phyloP scores from a whole-genome alignment of 495 filamentous ascomycete genomes.

The Ramalina peruviana region DNA sequence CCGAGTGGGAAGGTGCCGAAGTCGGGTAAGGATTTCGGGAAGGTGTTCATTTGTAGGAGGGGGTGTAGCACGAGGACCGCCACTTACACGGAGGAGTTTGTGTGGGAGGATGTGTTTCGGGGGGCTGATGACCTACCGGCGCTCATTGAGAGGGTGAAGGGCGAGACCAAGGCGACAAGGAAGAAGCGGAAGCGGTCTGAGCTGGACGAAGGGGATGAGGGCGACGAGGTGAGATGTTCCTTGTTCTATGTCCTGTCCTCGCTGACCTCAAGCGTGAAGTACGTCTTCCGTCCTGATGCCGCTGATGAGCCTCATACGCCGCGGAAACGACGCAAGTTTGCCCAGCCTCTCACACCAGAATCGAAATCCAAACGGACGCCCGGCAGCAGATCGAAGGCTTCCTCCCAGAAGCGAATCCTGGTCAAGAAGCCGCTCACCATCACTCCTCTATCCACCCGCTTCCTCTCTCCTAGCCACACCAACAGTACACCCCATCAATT shows the following conservation, averaged over 20 bases:
- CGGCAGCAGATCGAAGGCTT: constrained; percentile 43
- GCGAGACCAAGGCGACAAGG: constrained; percentile 56
- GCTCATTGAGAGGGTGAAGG: constrained; percentile 50
- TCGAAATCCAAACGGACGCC: constrained; percentile 41
- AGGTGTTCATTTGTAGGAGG: constrained; percentile 79
- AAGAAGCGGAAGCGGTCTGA: constrained; percentile 43
- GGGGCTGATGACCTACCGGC: constrained; percentile 47
- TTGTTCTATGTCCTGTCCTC: not conserved
- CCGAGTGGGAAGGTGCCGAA: constrained; percentile 65
- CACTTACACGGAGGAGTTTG: constrained; percentile 83
- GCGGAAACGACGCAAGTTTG: constrained; percentile 39
- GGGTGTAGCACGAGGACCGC: constrained; percentile 79
- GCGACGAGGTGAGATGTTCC: constrained; percentile 14
- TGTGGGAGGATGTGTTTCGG: constrained; percentile 74
- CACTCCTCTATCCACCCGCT: constrained; percentile 79
- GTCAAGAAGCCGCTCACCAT: constrained; percentile 91
- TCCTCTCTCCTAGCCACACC: constrained; percentile 62
- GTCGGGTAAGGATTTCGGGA: constrained; percentile 63
- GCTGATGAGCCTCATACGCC: constrained; percentile 41
- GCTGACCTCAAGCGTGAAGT: not conserved
- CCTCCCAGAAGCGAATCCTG: constrained; percentile 52
- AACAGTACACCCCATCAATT: constrained; percentile 84
- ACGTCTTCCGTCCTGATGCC: constrained; percentile 16
- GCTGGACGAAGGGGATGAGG: constrained; percentile 32
- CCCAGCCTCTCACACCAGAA: constrained; percentile 37